These are phyloP conservation scores for barrel medic (Medicago truncatula) DNA, from an alignment of 306 rosid species.

Conservation along the genomic window DNA sequence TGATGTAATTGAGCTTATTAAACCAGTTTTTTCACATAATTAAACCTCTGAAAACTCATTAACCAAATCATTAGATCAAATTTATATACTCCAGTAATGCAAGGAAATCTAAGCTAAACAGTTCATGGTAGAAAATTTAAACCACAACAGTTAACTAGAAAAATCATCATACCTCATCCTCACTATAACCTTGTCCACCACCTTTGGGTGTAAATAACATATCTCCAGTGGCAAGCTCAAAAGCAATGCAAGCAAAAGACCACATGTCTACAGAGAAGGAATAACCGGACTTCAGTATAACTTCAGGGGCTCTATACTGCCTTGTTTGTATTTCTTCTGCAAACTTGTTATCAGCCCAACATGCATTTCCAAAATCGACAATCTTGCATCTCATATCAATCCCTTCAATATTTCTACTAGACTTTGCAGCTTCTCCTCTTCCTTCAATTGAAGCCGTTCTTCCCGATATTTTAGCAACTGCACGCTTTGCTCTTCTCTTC, in stretches of 20 bases:
- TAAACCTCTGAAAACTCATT: slow-evolving; percentile 1
- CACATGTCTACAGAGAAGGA: slow-evolving; percentile 90
- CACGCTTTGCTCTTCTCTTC: slow-evolving; percentile 86
- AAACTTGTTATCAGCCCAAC: slow-evolving; percentile 80
- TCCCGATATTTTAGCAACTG: slow-evolving; percentile 87
- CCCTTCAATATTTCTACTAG: slow-evolving; percentile 67
- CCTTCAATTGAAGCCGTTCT: slow-evolving; percentile 81
- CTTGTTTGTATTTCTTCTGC: slow-evolving; percentile 92
- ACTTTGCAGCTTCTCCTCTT: slow-evolving; percentile 50
- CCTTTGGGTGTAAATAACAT: slow-evolving; percentile 86
- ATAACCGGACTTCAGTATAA: slow-evolving; percentile 77
- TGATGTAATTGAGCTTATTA: slow-evolving; percentile 3
- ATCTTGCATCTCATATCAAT: slow-evolving; percentile 88
- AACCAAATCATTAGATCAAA: slow-evolving; percentile 1
- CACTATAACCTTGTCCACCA: slow-evolving; percentile 78
- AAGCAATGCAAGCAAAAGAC: slow-evolving; percentile 93
- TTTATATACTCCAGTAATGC: slow-evolving; percentile 6
- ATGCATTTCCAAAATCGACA: slow-evolving; percentile 95
- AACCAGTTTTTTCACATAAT: slow-evolving; percentile 3
- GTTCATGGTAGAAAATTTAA: slow-evolving; percentile 13
- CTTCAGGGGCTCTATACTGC: slow-evolving; percentile 98
- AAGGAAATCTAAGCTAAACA: slow-evolving; percentile 33
- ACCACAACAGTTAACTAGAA: slow-evolving; percentile 25
- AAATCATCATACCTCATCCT: slow-evolving; percentile 83
- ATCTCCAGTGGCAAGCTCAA: slow-evolving; percentile 97